Conservation (phyloP, 2,329 filamentous ascomycete genomes). For the Bisporella sp. region DNA sequence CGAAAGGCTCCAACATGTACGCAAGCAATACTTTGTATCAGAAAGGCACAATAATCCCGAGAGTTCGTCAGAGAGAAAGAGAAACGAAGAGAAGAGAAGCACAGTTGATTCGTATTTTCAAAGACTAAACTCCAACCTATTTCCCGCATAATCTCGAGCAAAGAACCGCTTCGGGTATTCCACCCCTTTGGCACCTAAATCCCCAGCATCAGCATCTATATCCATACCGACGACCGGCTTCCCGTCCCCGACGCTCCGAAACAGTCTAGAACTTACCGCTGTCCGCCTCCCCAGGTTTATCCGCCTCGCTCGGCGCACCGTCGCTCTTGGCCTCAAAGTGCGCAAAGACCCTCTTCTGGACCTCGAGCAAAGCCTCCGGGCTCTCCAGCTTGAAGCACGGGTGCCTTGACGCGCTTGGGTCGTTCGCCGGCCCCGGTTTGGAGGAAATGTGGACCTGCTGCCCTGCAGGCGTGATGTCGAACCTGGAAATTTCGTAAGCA, state of each 20-base stretch:
- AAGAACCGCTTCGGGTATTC: not conserved
- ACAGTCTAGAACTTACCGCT: slow-evolving; percentile 27
- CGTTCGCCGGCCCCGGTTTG: slow-evolving; percentile 30
- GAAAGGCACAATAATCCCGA: no score
- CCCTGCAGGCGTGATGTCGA: slow-evolving; percentile 45
- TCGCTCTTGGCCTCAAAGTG: slow-evolving; percentile 41
- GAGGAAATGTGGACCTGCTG: slow-evolving; percentile 52
- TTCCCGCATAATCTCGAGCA: slow-evolving; percentile 49
- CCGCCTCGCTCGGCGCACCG: slow-evolving; percentile 45
- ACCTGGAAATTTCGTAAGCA: slow-evolving; percentile 25
- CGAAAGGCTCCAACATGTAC: no score
- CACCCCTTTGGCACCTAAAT: not conserved
- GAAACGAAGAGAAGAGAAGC: no score
- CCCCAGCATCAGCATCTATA: not conserved
- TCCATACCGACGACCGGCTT: not conserved
- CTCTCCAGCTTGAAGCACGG: slow-evolving; percentile 50
- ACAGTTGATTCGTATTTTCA: slow-evolving; percentile 15
- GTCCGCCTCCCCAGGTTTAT: slow-evolving; percentile 43
- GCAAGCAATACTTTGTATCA: no score
- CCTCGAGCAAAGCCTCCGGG: slow-evolving; percentile 36
- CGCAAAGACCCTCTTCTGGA: slow-evolving; percentile 43
- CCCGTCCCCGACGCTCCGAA: not conserved
- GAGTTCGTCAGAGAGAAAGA: no score
- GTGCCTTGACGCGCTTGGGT: slow-evolving; percentile 40
- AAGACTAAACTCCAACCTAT: slow-evolving; percentile 45